Base-by-base conservation (phyloP, 176 grass and related monocot species). In the Musa beccarii region DNA sequence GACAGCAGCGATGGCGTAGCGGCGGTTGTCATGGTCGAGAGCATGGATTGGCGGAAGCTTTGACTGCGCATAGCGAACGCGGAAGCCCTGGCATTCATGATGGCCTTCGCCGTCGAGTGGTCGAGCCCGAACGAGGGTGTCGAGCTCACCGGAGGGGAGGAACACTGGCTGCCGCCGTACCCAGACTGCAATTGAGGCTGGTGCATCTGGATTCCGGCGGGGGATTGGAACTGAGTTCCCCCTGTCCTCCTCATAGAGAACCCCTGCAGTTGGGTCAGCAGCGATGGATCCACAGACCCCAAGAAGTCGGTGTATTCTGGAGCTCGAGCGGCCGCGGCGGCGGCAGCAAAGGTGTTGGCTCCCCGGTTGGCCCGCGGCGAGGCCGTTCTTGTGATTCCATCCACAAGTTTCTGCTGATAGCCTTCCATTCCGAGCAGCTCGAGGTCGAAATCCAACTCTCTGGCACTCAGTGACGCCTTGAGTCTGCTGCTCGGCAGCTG, bases 41-140 rank as follows among this genome's bases (percentile, higher is more conserved):
- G 78, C 4, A 82, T 89, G 1, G 80, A 94, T 69, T 87, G 82
- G 5, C 88, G 86, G 51, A 99, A 99, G 86, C 96, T 99, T 81
- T 94, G 86, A 77, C 96, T 99, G 25, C 96, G 88, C 69, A 87
- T 81, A 0, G 87, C 89, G 20, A 80, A 80, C 4, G 79, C 79
- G 1, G 79, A 63, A 5, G 79, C 79, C 56, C 69, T 73, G 0
- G 79, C 73, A 43, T 73, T 66, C 79, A 79, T 70, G 66, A 79
- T 79, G 77, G 77, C 77, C 66, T 79, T 79, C 7, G 53, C 77
- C 77, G 20, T 79, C 1, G 77, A 69, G 43, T 70, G 66, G 10
- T 79, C 79, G 21, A 64, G 69, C 13, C 69, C 78, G 21, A 80
- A 73, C 8, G 77, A 69, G 43, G 78, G 63, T 25, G 53, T n/a